Base-by-base conservation (phyloP, 2,329 filamentous ascomycete species). In the Neonectria neomacrospora region DNA sequence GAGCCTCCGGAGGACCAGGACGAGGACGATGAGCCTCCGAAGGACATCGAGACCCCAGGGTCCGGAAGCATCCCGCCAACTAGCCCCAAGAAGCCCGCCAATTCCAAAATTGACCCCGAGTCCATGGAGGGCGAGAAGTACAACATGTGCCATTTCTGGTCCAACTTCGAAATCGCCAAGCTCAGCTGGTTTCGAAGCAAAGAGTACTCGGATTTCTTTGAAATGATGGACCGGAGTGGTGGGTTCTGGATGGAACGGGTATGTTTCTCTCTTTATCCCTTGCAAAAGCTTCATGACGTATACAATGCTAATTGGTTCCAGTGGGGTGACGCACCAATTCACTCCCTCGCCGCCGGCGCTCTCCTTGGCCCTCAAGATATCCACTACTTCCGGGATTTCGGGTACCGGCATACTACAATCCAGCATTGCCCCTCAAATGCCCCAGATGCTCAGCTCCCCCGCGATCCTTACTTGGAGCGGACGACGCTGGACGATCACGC, bases 131-230 rank as follows among this genome's bases (percentile, higher is more conserved):
- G 94, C 67, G 96, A 99, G 79, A 92, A 90, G 73, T 99, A 99
- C 85, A 99, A 99, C 82, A 99, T 99, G 96, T 99, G 96, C 78
- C 96, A 99, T 83, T 99, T 97, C 84, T 99, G 96, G 96, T 97
- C 94, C 79, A 99, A 99, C 79, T 99, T 99, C 71, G 96, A 99
- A 80, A 99, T 99, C 81, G 96, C 96, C 14, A 89, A 90, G 63
- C 86, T 99, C 65, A 91, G 93, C 81, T 99, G 94, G 89, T 98
- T 98, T 87, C 89, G 96, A 72, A 97, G 94, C 83, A 95, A 97
- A 81, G 92, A 94, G 76, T 99, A 99, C 77, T 91, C 97, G 73
- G 96, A 97, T 70, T 99, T 99, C 79, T 99, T 99, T 79, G 85
- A 97, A 74, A 96, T 97, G 91, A 97, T 99, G 95, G 96, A 99